Conservation (phyloP, 495 filamentous ascomycete species). For the Talaromyces ruber region DNA sequence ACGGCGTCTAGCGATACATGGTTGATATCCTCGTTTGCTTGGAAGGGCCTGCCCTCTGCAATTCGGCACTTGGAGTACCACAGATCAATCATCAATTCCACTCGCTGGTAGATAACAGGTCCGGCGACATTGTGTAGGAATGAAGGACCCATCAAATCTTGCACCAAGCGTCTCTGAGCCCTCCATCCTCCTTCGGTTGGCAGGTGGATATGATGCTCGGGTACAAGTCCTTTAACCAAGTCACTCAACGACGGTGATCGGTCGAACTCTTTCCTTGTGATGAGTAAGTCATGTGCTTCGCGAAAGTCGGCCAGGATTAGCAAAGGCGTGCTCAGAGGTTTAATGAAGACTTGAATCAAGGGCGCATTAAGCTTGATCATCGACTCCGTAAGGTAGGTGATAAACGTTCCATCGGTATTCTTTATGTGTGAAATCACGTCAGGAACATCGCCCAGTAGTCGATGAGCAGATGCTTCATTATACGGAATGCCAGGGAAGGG, state of each 20-base stretch:
- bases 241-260: conserved; percentile 15
- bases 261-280: conserved; percentile 33
- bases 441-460: conserved; percentile 25
- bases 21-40: conserved; percentile 23
- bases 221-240: conserved; percentile 18
- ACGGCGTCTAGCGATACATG: conserved; percentile 23
- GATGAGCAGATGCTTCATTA: conserved; percentile 17
- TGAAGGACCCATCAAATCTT: conserved; percentile 28
- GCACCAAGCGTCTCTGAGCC: conserved; percentile 21
- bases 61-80: conserved; percentile 23
- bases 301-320: conserved; percentile 30
- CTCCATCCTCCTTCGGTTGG: conserved; percentile 18
- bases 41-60: conserved; percentile 23
- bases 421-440: conserved; percentile 17
- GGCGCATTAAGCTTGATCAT: conserved; percentile 19
- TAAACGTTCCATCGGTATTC: conserved; percentile 10
- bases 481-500: conserved; percentile 31
- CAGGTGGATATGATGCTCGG: conserved; percentile 21
- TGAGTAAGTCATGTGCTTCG: conserved; percentile 31
- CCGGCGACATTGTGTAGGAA: conserved; percentile 27
- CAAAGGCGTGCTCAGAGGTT: conserved; percentile 22
- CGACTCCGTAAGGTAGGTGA: conserved; percentile 17
- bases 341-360: conserved; percentile 29
- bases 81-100: conserved; percentile 18
- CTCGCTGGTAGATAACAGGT: conserved; percentile 19